Evolutionary conservation across 768 basidiomycete genomes (phyloP), one percentile per base, ranked within the genome.

Genomic region (Suillus clintonianus): DNA sequence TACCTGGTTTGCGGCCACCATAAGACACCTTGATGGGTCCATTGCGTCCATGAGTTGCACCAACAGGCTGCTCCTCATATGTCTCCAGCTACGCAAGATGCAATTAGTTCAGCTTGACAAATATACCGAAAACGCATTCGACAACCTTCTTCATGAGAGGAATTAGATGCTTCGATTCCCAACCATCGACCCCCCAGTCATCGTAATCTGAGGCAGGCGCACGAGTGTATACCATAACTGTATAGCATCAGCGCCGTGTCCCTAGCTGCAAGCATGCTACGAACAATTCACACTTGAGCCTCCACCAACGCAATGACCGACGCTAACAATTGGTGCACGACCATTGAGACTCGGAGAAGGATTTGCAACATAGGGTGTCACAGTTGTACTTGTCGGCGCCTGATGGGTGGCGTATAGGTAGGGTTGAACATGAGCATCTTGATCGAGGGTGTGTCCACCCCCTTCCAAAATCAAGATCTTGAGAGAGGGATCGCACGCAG

Each of bases 131-230:
- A 10, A 10, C 5, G 6, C 14, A 19, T 17, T 54, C 5, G 51
- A 39, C 47, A 39, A 74, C 73, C 61, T 72, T 71, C 59, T 62
- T 47, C 30, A 75, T 59, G 10, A 72, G 45, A 17, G 73, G 70
- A 19, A 75, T 62, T 13, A 75, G 36, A 36, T 72, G 60, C 39
- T 69, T 68, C 8, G 73, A 71, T 14, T 65, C 67, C 74, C 74
- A 75, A 4, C 74, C 73, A 8, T 59, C 19, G 30, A 17, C 60
- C 62, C 68, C 69, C 75, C 72, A 76, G 41, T 71, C 72, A 63
- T 76, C 75, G 62, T 84, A 88, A 68, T 89, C 88, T 0, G 86
- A 88, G 3, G 86, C 69, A 30, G 83, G 72, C 8, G 85, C 82
- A 34, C 88, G 82, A 1, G 81, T 85, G 68, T 87, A 88, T 81